Base-by-base conservation (phyloP, 1,284 basidiomycete genomes). In the Heterobasidion parviporum region DNA sequence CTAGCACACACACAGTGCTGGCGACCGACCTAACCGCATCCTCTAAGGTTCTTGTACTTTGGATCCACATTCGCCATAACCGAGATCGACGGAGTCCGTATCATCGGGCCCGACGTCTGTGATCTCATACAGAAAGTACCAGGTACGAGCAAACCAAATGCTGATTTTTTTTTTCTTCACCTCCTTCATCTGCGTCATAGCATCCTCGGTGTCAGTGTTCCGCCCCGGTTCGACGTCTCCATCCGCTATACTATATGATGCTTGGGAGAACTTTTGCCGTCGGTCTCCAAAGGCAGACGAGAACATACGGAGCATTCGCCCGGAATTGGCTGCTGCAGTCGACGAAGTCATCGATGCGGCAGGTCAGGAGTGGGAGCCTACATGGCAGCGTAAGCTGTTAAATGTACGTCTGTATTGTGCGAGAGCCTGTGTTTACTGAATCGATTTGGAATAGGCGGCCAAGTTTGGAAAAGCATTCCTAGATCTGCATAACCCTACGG, bases 71-170 rank as follows among this genome's bases (percentile, higher is more conserved):
- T 90, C 63, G 83, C 89, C 0, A 78, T 94, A 26, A 87, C 90
- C 26, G 96, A 98, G 67, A 74, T 85, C 8, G 94, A 98, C 64
- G 94, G 95, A 6, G 78, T 96, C 2, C 85, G 94, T 15, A 78
- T 98, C 51, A 72, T 96, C 46, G 82, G 87, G 7, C 81, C 87
- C 5, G 85, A 92, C 36, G 79, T 83, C 1, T 93, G 89, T 66
- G 94, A 98, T 63, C 84, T 98, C 58, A 75, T 99, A 5, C 93
- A 98, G 65, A 97, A 96, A 72, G 94, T 98, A 4, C 90, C 93
- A 18, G 75, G 90, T 92, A 65, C 57, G 78, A 9, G 12, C 14
- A 6, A n/a, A 47, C 32, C 54, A 43, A 15, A 9, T 41, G n/a
- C 26, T 8, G 38, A 48, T 18, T n/a, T n/a, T n/a, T n/a, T n/a